Conservation (phyloP, 2,329 filamentous ascomycete genomes). For the Magnaporthiopsis rhizophila region DNA sequence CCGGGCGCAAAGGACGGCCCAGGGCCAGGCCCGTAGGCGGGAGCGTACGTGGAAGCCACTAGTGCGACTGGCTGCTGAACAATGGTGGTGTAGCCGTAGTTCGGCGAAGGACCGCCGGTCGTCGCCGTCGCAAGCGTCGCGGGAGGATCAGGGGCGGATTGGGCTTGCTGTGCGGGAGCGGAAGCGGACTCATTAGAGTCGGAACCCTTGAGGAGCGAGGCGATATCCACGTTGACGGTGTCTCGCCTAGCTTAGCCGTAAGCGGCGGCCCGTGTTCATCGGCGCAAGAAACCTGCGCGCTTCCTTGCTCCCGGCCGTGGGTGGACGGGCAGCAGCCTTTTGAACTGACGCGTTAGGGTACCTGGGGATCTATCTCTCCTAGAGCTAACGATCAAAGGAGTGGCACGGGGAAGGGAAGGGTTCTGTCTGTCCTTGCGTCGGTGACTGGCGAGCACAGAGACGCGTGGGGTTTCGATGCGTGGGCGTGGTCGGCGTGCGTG, state of each 20-base stretch:
- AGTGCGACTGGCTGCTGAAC: not conserved
- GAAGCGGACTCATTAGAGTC: slow-evolving; percentile 64
- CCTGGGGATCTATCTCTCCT: not conserved
- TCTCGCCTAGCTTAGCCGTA: slow-evolving; percentile 26
- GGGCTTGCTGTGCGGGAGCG: slow-evolving; percentile 31
- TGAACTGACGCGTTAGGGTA: not conserved
- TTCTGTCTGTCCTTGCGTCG: not conserved
- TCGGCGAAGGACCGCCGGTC: slow-evolving; percentile 17
- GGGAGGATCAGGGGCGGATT: slow-evolving; percentile 28
- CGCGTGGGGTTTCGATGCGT: not conserved
- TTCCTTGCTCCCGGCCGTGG: slow-evolving; percentile 2
- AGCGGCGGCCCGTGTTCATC: slow-evolving; percentile 24
- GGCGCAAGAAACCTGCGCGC: slow-evolving; percentile 14
- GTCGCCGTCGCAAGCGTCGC: slow-evolving; percentile 29
- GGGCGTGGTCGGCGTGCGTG: not conserved
- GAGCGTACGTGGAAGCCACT: slow-evolving; percentile 11
- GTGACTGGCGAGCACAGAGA: not conserved
- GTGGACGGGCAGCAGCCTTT: not conserved
- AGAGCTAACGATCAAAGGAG: not conserved
- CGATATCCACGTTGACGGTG: slow-evolving; percentile 88
- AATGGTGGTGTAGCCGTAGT: slow-evolving; percentile 2
- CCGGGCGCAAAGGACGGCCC: slow-evolving; percentile 3
- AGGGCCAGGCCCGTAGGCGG: slow-evolving; percentile 9
- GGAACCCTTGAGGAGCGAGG: slow-evolving; percentile 71
- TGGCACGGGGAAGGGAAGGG: not conserved